Percentiles rank a stretch among this genome's conserved stretches.
These are phyloP conservation scores for Ustilago trichophora DNA, from an alignment of 1,284 basidiomycete genomes.

Conservation along the genomic window DNA sequence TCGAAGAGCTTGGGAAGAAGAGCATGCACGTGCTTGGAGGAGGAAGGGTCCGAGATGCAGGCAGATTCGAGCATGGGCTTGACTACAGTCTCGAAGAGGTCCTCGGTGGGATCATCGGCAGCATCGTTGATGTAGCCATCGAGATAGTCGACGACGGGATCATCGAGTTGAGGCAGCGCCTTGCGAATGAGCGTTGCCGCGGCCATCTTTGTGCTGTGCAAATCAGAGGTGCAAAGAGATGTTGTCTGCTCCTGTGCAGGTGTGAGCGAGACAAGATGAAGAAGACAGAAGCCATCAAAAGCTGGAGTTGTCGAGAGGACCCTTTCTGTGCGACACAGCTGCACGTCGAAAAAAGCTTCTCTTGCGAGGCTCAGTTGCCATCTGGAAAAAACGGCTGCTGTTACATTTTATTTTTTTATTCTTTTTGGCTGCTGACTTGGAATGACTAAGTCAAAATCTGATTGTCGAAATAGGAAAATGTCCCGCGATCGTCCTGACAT, in stretches of 20 bases:
- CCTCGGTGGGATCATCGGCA: conserved; percentile 67
- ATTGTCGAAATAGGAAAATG: no score
- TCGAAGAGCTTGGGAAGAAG: conserved; percentile 52
- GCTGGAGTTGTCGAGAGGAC: no score
- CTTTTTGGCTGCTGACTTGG: conserved; percentile 5
- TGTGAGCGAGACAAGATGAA: neutral
- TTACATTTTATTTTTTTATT: no score
- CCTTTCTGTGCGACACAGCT: no score
- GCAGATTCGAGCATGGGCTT: conserved; percentile 64
- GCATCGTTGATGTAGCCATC: conserved; percentile 91
- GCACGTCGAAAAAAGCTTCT: no score
- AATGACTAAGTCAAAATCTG: conserved; percentile 5
- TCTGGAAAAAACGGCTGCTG: neutral
- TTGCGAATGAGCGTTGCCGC: conserved; percentile 78
- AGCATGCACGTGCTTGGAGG: conserved; percentile 37
- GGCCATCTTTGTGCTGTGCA: conserved; percentile 68
- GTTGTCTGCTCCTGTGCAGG: no score
- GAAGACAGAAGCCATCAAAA: no score
- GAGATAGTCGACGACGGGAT: conserved; percentile 90
- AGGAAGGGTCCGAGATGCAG: conserved; percentile 52
- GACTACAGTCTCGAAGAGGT: conserved; percentile 57
- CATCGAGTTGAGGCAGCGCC: conserved; percentile 86
- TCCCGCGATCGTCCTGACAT: neutral
- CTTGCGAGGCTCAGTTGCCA: neutral
- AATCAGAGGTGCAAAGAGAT: no score